Evolutionary conservation across 2,329 filamentous ascomycete species (phyloP).

Genomic region (Fusarium napiforme): DNA sequence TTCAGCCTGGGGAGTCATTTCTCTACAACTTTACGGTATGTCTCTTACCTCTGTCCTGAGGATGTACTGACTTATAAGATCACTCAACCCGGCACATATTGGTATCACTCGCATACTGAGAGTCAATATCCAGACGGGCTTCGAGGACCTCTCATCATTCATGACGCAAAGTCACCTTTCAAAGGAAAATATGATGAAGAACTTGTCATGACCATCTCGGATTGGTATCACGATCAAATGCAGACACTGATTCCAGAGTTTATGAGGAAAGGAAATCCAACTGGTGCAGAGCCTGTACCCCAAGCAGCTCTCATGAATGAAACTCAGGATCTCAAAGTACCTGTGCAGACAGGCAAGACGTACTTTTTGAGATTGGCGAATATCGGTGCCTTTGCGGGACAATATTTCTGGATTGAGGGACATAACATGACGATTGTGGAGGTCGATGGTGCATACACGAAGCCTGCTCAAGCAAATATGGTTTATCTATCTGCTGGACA

Average conservation of each 20-base stretch:
- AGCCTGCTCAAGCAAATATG: conserved; percentile 67
- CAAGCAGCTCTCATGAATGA: conserved; percentile 78
- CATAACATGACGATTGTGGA: conserved; percentile 77
- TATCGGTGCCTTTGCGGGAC: conserved; percentile 75
- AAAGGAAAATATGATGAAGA: conserved; percentile 69
- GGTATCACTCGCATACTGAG: conserved; percentile 78
- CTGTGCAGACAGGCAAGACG: conserved; percentile 73
- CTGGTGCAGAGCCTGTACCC: conserved; percentile 73
- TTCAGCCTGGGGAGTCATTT: conserved; percentile 71
- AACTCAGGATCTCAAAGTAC: conserved; percentile 67
- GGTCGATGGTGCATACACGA: conserved; percentile 77
- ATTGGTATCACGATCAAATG: conserved; percentile 76
- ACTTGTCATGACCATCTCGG: conserved; percentile 72
- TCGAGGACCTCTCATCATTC: conserved; percentile 71
- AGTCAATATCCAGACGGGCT: conserved; percentile 79
- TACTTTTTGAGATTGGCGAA: conserved; percentile 61
- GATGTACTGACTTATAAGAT: conserved; percentile 51
- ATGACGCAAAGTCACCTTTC: conserved; percentile 70
- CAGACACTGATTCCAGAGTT: conserved; percentile 58
- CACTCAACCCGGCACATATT: conserved; percentile 78
- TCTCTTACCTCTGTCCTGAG: background rate
- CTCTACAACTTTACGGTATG: conserved; percentile 75
- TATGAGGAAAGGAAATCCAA: conserved; percentile 65
- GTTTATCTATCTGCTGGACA: conserved; percentile 77
- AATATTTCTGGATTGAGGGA: conserved; percentile 74